These are phyloP conservation scores for Hypericum perforatum DNA, from an alignment of 345 rosid genomes.

Conservation along the genomic window DNA sequence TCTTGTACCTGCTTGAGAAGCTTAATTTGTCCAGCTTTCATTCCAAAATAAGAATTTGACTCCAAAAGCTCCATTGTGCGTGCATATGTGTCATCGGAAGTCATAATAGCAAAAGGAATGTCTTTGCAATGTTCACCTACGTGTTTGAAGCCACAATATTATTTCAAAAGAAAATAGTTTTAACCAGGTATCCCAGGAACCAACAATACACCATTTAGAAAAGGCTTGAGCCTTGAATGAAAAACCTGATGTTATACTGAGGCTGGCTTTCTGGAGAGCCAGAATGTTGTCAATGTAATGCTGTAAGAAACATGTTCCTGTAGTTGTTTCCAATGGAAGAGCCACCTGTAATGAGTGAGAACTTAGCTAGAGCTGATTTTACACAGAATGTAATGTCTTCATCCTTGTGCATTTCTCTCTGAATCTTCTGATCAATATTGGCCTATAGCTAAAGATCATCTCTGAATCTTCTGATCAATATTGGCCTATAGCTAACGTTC, in stretches of 20 bases:
- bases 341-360: constrained; percentile 71
- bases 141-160: constrained; percentile 6
- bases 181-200: neutral
- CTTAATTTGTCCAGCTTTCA: constrained; percentile 73
- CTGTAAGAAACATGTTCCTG: constrained; percentile 81
- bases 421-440: too few relatives aligned
- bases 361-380: too few relatives aligned
- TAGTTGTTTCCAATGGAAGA: constrained; percentile 83
- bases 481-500: too few relatives aligned
- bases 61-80: constrained; percentile 61
- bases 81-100: constrained; percentile 89
- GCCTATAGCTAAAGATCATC: too few relatives aligned
- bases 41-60: constrained; percentile 75
- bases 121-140: constrained; percentile 46
- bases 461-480: too few relatives aligned
- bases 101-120: constrained; percentile 89
- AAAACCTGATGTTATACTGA: constrained; percentile 48
- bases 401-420: too few relatives aligned
- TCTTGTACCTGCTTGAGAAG: constrained; percentile 79
- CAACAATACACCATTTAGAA: too few relatives aligned
- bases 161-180: constrained; percentile 7
- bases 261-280: constrained; percentile 87
- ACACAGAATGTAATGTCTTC: too few relatives aligned
- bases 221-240: too few relatives aligned
- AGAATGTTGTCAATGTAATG: constrained; percentile 66